A percentile compares a stretch with the other conserved stretches of the same genome.
These are phyloP conservation scores for Nakazawaea ishiwadae DNA, from an alignment of 805 yeast genomes.

Conservation along the genomic window DNA sequence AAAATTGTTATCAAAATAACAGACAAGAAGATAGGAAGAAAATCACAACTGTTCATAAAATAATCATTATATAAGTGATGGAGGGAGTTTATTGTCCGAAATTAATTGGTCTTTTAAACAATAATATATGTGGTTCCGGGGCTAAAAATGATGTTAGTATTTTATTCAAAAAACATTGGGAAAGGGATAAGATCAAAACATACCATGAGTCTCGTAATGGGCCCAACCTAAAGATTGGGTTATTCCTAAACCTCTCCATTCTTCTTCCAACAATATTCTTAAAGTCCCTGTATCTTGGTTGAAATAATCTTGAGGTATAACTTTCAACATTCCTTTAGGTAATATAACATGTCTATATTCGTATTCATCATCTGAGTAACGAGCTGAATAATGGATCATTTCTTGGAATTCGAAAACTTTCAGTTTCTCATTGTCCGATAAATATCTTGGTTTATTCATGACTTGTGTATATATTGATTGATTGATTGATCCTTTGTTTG, in stretches of 20 bases:
- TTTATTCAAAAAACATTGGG: neutral
- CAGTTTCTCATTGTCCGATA: conserved; percentile 79
- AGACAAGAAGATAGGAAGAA: no score
- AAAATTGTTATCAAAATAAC: no score
- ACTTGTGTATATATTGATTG: no score
- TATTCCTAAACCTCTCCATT: conserved; percentile 97
- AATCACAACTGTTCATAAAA: no score
- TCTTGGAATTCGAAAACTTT: conserved; percentile 89
- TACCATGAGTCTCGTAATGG: conserved; percentile 88
- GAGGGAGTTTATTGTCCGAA: conserved; percentile 42
- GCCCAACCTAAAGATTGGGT: conserved; percentile 98
- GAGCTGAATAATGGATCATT: conserved; percentile 87
- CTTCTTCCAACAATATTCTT: conserved; percentile 87
- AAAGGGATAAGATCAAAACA: conserved; percentile 10
- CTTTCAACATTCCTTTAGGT: conserved; percentile 93
- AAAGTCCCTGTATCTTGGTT: conserved; percentile 91
- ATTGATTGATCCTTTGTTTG: no score
- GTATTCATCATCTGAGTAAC: conserved; percentile 86
- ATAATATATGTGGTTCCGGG: conserved; percentile 95
- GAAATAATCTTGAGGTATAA: conserved; percentile 91
- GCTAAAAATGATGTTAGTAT: conserved; percentile 32
- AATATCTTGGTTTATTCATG: conserved; percentile 58
- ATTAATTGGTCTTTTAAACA: conserved; percentile 71
- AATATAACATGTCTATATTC: conserved; percentile 97
- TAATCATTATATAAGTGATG: no score